Percentiles rank a stretch among this genome's conserved stretches.
Conservation (phyloP, 768 basidiomycete genomes). For the Sarcomyxa edulis region DNA sequence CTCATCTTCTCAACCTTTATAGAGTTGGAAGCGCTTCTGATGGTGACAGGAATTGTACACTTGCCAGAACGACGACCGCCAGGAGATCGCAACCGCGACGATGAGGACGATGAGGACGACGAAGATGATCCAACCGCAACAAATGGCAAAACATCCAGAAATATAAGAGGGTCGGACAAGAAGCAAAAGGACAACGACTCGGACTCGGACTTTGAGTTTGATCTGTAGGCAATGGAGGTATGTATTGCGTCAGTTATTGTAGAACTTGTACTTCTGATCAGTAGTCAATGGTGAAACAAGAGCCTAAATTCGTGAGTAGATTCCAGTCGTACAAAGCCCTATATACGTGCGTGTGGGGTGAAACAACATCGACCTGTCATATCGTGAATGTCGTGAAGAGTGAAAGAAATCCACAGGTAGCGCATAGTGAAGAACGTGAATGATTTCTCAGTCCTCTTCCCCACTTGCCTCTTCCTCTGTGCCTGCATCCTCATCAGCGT, state of each 20-base stretch:
- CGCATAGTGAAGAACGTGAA: no score
- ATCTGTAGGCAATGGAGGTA: constrained; percentile 45
- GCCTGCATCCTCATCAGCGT: constrained; percentile 18
- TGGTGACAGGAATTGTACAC: constrained; percentile 63
- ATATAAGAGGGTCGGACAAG: constrained; percentile 45
- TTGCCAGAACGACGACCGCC: constrained; percentile 41
- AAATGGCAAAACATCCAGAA: constrained; percentile 47
- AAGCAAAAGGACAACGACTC: constrained; percentile 40
- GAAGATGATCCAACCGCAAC: constrained; percentile 56
- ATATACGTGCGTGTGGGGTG: no score
- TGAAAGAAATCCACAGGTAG: no score
- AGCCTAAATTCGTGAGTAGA: no score
- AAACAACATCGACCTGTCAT: no score
- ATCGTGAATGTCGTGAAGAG: no score
- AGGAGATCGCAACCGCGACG: constrained; percentile 42
- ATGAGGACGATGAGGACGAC: constrained; percentile 41
- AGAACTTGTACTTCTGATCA: no score
- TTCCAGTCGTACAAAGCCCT: no score
- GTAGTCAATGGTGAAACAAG: no score
- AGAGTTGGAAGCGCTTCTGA: constrained; percentile 71
- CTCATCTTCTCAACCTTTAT: constrained; percentile 6
- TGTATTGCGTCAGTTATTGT: no score
- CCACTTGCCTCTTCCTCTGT: constrained; percentile 19
- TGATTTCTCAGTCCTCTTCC: constrained; percentile 14
- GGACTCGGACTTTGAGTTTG: constrained; percentile 81